These are phyloP conservation scores for Lachancea nothofagi DNA, from an alignment of 805 yeast species.

Conservation along the genomic window DNA sequence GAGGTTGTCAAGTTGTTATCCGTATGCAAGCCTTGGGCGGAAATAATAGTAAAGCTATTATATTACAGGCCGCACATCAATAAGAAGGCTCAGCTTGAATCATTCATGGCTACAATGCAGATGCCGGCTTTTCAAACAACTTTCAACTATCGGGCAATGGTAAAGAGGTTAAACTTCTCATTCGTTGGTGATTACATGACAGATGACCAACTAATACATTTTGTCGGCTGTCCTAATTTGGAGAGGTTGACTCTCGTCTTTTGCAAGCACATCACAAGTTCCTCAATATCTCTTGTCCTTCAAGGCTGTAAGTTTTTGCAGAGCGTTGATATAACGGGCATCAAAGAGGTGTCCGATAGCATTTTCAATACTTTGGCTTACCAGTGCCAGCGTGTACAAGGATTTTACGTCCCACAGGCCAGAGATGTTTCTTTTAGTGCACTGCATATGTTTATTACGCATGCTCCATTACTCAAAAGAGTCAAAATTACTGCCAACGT, in stretches of 20 bases:
- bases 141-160: slow-evolving; percentile 63
- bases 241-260: slow-evolving; percentile 84
- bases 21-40: slow-evolving; percentile 78
- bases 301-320: slow-evolving; percentile 64
- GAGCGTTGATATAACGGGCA: slow-evolving; percentile 83
- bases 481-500: slow-evolving; percentile 72
- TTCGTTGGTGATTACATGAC: slow-evolving; percentile 63
- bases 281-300: slow-evolving; percentile 57
- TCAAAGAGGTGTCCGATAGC: slow-evolving; percentile 60
- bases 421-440: slow-evolving; percentile 62
- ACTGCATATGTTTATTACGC: slow-evolving; percentile 48
- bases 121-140: slow-evolving; percentile 36
- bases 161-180: slow-evolving; percentile 75
- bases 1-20: slow-evolving; percentile 59
- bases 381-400: slow-evolving; percentile 75
- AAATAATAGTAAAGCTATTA: slow-evolving; percentile 65
- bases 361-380: slow-evolving; percentile 62
- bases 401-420: slow-evolving; percentile 85
- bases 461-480: slow-evolving; percentile 73
- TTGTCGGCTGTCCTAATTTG: slow-evolving; percentile 65
- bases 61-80: slow-evolving; percentile 84
- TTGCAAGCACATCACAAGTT: slow-evolving; percentile 59
- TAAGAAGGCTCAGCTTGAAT: slow-evolving; percentile 48
- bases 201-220: slow-evolving; percentile 55
- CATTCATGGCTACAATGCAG: slow-evolving; percentile 33